Evolutionary conservation across 2,329 filamentous ascomycete species (phyloP), one percentile per base, ranked within the genome.

Genomic region (Colletotrichum sp.): DNA sequence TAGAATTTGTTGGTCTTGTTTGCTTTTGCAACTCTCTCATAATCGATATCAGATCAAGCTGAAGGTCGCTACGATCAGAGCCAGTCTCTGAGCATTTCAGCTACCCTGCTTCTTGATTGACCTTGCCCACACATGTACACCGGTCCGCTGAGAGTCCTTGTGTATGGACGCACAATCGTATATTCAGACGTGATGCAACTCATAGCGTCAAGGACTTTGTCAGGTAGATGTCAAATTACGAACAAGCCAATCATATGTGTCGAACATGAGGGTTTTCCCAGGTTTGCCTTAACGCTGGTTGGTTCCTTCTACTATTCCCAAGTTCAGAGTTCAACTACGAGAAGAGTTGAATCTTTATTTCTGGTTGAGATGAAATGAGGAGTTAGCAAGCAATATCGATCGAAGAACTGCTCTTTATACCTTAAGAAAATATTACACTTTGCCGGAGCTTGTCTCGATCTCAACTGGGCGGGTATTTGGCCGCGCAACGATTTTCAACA

Each of bases 281-380:
- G 34, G 34, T 36, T 1, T 36, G 8, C 36, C 36, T 39, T 0
- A 36, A 36, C 34, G 34, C 7, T 8, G 4, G 1, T 36, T 36
- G 0, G 15, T 36, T 16, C 1, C 34, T 36, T 16, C 8, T 36
- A 8, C 1, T 16, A 36, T 36, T 36, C 15, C 34, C 4, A 36
- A 36, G 34, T 8, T 36, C 34, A 36, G 8, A 36, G 7, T 36
- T 8, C 34, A 36, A 16, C 7, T 4, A 16, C 7, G 8, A 16
- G 4, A 36, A 5, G 7, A 36, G 34, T 36, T 36, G 34, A 36
- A 36, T 16, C 0, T 36, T 16, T 0, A 36, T 0, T 36, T 8
- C 7, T 16, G 0, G 34, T 1, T 16, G 34, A 36, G 34, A 36
- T 36, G 7, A 0, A 36, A 8, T 8, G 1, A 16, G 3, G 34